These are phyloP conservation scores for Camelina laxa DNA, from an alignment of 345 rosid genomes.

Conservation along the genomic window DNA sequence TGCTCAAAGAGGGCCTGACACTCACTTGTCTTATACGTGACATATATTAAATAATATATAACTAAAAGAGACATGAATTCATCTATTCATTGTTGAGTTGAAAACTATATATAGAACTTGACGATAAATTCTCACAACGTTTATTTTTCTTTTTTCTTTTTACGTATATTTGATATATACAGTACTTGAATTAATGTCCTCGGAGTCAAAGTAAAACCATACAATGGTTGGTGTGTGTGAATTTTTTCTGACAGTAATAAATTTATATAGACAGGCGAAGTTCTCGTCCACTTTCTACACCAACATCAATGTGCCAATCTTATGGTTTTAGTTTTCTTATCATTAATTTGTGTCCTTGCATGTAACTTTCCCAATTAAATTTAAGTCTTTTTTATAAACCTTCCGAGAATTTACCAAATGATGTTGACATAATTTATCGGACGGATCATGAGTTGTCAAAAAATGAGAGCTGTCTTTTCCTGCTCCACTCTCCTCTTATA, in stretches of 20 bases:
- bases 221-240: not conserved
- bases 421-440: slow-evolving; percentile 18
- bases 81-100: no score
- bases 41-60: no score
- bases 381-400: not conserved
- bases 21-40: no score
- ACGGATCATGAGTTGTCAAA: slow-evolving; percentile 37
- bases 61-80: no score
- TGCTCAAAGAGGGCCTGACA: no score
- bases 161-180: no score
- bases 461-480: slow-evolving; percentile 26
- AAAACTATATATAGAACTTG: no score
- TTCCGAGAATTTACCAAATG: not conserved
- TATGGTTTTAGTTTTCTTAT: slow-evolving; percentile 31
- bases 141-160: no score
- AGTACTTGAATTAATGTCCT: no score
- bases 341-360: not conserved
- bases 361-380: slow-evolving; percentile 28
- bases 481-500: slow-evolving; percentile 30
- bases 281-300: slow-evolving; percentile 36
- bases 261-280: slow-evolving; percentile 17
- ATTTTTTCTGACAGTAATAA: not conserved
- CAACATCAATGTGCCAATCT: slow-evolving; percentile 40
- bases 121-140: no score
- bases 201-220: no score